These are phyloP conservation scores for Malus hybrid DNA, from an alignment of 331 rosid genomes.

Conservation along the genomic window DNA sequence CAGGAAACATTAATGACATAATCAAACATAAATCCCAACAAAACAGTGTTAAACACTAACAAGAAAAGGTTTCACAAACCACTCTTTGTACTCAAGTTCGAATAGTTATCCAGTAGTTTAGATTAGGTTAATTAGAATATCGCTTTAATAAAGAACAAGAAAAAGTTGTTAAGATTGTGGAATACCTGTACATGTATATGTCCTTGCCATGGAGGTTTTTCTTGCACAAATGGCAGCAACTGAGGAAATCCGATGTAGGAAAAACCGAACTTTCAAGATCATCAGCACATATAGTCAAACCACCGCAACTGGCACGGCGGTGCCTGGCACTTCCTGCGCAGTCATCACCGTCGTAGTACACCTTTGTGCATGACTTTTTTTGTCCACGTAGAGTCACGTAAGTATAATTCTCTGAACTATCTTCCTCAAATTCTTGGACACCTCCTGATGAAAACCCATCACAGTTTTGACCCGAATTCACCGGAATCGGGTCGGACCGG, in stretches of 20 bases:
- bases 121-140: neutral
- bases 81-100: neutral
- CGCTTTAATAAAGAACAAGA: neutral
- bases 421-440: slow-evolving; percentile 27
- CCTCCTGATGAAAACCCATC: slow-evolving; percentile 15
- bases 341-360: slow-evolving; percentile 55
- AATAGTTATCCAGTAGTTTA: no score
- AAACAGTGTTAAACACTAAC: neutral
- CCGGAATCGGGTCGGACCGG: slow-evolving; percentile 56
- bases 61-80: neutral
- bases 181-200: slow-evolving; percentile 92
- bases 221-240: slow-evolving; percentile 64
- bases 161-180: no score
- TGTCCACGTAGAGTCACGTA: slow-evolving; percentile 62
- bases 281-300: neutral
- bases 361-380: slow-evolving; percentile 49
- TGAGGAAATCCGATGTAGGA: slow-evolving; percentile 67
- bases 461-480: slow-evolving; percentile 7
- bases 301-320: neutral
- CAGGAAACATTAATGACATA: neutral
- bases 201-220: slow-evolving; percentile 72
- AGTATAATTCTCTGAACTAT: slow-evolving; percentile 54
- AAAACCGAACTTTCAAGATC: slow-evolving; percentile 3
- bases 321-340: neutral
- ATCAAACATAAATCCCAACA: neutral